Evolutionary conservation across 192 early-diverging fungal species (phyloP).

Genomic region (Coemansia sp.): DNA sequence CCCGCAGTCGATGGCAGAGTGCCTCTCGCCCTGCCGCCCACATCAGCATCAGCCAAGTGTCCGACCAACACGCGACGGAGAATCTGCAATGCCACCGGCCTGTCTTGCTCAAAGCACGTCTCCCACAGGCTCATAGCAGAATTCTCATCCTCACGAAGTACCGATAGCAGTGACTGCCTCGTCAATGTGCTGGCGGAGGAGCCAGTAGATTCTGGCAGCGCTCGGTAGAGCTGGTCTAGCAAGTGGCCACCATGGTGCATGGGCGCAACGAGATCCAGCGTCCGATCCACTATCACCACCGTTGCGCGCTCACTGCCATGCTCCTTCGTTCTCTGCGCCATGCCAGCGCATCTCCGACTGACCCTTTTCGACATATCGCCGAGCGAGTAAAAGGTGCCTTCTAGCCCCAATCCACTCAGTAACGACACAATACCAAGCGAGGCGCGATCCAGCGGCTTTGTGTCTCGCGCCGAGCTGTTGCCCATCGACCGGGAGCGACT

Average conservation of each 20-base stretch:
- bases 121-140: slow-evolving; percentile 22
- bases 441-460: slow-evolving; percentile 15
- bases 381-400: slow-evolving; percentile 38
- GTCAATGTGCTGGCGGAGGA: not conserved
- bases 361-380: slow-evolving; percentile 28
- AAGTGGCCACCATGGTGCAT: slow-evolving; percentile 29
- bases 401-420: slow-evolving; percentile 16
- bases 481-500: not conserved
- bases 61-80: slow-evolving; percentile 21
- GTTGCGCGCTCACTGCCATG: not conserved
- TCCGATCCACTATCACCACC: slow-evolving; percentile 44
- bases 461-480: slow-evolving; percentile 2
- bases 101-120: slow-evolving; percentile 31
- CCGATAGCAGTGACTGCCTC: slow-evolving; percentile 19
- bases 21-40: not conserved
- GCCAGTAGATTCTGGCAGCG: not conserved
- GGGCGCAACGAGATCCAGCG: slow-evolving; percentile 34
- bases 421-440: slow-evolving; percentile 29
- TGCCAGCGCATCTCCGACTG: slow-evolving; percentile 26
- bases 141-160: slow-evolving; percentile 7
- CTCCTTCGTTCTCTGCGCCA: slow-evolving; percentile 12
- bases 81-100: slow-evolving; percentile 29
- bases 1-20: slow-evolving; percentile 4
- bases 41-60: not conserved
- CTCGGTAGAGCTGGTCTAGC: slow-evolving; percentile 32